A percentile compares a stretch with the other conserved stretches of the same genome.
These are phyloP conservation scores for Leishmania aethiopica DNA, from an alignment of 208 protist genomes.

Conservation along the genomic window DNA sequence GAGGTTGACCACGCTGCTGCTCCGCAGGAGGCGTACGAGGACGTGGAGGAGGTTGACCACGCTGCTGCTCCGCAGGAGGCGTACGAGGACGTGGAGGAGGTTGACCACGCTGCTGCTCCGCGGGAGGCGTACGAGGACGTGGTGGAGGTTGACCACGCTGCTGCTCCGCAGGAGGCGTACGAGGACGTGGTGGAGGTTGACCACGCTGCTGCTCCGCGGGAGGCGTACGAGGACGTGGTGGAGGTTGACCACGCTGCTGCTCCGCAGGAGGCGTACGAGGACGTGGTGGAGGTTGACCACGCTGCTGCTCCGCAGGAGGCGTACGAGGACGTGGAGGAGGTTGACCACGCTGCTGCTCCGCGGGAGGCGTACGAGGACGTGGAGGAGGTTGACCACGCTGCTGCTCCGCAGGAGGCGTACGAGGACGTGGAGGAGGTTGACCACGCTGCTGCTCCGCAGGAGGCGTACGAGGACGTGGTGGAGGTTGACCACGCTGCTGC, in stretches of 20 bases:
- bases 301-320: neutral
- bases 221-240: neutral
- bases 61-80: neutral
- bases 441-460: neutral
- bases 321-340: neutral
- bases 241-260: neutral
- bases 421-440: neutral
- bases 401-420: neutral
- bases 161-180: neutral
- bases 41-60: neutral
- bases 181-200: too few species aligned
- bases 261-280: neutral
- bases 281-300: too few species aligned
- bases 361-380: neutral
- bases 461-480: neutral
- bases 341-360: neutral
- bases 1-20: neutral
- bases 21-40: neutral
- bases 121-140: neutral
- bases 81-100: neutral
- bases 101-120: neutral
- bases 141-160: neutral
- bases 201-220: neutral
- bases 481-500: neutral
- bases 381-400: neutral